Evolutionary conservation across 805 yeast genomes (phyloP).

Genomic region (Wickerhamiella qilinensis): DNA sequence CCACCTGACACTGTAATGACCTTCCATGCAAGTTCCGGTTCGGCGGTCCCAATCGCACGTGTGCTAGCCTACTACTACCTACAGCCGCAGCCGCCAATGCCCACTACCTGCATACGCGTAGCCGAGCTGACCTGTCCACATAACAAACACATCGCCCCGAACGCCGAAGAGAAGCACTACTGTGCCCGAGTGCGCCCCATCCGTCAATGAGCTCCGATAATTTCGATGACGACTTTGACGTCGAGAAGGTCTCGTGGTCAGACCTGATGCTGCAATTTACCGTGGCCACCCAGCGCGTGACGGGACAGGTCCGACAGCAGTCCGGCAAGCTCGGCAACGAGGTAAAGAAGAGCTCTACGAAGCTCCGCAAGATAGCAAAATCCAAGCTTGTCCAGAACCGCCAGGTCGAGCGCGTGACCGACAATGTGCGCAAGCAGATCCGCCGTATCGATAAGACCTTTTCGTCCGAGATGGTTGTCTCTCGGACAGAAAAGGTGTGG

Average conservation of each 20-base stretch:
- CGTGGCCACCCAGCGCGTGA: slow-evolving; percentile 15
- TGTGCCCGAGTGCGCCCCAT: too few relatives aligned
- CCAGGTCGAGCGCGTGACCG: slow-evolving; percentile 17
- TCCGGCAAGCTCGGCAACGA: slow-evolving; percentile 7
- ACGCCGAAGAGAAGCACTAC: too few relatives aligned
- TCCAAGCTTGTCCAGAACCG: slow-evolving; percentile 8
- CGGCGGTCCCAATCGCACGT: too few relatives aligned
- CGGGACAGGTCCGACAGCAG: slow-evolving; percentile 14
- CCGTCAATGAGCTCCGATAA: not conserved
- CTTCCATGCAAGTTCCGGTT: too few relatives aligned
- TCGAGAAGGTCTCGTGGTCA: slow-evolving; percentile 18
- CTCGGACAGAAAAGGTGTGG: slow-evolving; percentile 56
- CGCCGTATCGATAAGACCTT: slow-evolving; percentile 18
- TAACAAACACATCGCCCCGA: too few relatives aligned
- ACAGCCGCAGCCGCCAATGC: too few relatives aligned
- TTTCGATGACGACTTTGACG: slow-evolving; percentile 9
- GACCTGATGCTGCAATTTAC: slow-evolving; percentile 23
- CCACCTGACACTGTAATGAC: too few relatives aligned
- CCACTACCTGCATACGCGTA: too few relatives aligned
- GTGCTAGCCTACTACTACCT: too few relatives aligned
- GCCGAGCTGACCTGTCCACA: too few relatives aligned
- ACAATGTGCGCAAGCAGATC: slow-evolving; percentile 15
- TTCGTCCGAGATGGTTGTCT: slow-evolving; percentile 13
- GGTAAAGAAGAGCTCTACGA: not conserved
- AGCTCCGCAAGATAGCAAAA: slow-evolving; percentile 5